Evolutionary conservation across 306 rosid species (phyloP).

Genomic region (Mucuna pruriens): DNA sequence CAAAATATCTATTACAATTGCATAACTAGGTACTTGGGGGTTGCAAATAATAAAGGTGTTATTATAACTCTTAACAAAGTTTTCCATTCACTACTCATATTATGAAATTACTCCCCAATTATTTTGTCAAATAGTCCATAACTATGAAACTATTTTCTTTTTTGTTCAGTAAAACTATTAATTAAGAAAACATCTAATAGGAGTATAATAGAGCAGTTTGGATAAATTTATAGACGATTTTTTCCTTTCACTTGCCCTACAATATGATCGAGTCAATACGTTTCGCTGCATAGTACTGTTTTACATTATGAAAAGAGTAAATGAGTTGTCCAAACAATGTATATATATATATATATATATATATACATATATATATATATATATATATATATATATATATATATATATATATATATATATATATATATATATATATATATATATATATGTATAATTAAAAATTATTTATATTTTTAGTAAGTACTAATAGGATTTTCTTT

Average conservation of each 20-base stretch:
- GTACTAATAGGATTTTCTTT: too few relatives aligned
- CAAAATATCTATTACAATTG: neutral
- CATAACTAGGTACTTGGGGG: neutral
- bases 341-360: too few relatives aligned
- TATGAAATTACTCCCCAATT: neutral
- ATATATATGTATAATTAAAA: too few relatives aligned
- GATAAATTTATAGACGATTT: neutral
- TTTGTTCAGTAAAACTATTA: neutral
- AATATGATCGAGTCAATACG: neutral
- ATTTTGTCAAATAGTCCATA: neutral
- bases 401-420: too few relatives aligned
- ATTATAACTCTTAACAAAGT: neutral
- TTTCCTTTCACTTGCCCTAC: neutral
- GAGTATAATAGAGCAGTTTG: neutral
- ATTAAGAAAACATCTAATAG: neutral
- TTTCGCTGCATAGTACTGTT: neutral
- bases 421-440: too few relatives aligned
- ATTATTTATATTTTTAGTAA: too few relatives aligned
- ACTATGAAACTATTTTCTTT: neutral
- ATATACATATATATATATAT: too few relatives aligned
- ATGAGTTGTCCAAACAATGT: neutral
- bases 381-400: too few relatives aligned
- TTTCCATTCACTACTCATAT: neutral
- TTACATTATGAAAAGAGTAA: neutral
- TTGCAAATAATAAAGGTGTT: neutral